Percentiles rank a stretch among this genome's conserved stretches.
These are phyloP conservation scores for Saccharomycopsis fodiens DNA, from an alignment of 805 yeast genomes.

Conservation along the genomic window DNA sequence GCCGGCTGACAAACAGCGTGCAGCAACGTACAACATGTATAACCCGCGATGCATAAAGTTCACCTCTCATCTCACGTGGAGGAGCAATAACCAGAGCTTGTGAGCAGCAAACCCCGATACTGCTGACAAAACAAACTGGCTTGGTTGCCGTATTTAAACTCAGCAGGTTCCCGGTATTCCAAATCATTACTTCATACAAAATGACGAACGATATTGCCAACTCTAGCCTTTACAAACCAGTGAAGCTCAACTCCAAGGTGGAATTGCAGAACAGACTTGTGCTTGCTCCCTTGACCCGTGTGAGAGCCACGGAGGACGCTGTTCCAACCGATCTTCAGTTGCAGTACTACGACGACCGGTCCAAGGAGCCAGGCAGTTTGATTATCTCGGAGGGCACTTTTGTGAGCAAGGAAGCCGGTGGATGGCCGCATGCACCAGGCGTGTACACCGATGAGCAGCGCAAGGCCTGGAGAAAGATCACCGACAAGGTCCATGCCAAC, in stretches of 20 bases:
- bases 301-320: conserved; percentile 30
- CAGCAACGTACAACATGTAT: too few species aligned
- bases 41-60: too few species aligned
- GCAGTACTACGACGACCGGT: conserved; percentile 49
- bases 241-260: conserved; percentile 31
- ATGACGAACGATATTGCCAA: conserved; percentile 22
- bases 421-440: conserved; percentile 35
- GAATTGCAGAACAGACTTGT: conserved; percentile 35
- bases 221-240: conserved; percentile 32
- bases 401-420: conserved; percentile 34
- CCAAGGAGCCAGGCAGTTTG: conserved; percentile 52
- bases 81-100: too few species aligned
- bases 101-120: too few species aligned
- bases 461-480: conserved; percentile 41
- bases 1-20: too few species aligned
- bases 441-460: conserved; percentile 41
- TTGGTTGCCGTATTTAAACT: too few species aligned
- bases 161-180: too few species aligned
- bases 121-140: too few species aligned
- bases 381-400: conserved; percentile 54
- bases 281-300: conserved; percentile 46
- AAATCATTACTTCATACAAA: too few species aligned
- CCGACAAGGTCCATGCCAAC: conserved; percentile 42
- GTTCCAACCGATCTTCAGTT: conserved; percentile 40
- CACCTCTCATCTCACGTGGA: too few species aligned